These are phyloP conservation scores for Oemleria cerasiformis DNA, from an alignment of 306 rosid species.

Conservation along the genomic window DNA sequence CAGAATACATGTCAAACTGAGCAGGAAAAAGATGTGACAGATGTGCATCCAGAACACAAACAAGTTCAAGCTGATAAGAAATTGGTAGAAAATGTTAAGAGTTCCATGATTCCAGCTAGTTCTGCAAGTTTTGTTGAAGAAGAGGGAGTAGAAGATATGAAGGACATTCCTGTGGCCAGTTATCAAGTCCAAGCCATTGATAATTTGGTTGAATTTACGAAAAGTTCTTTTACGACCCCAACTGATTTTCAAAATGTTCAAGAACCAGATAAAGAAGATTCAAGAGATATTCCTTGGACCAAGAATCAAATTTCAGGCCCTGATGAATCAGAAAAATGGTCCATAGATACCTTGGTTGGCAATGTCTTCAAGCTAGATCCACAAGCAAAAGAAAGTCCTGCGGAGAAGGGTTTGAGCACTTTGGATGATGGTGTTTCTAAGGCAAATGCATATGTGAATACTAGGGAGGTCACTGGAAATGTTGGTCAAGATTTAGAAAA, in stretches of 20 bases:
- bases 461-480: slow-evolving; percentile 29
- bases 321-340: slow-evolving; percentile 24
- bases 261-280: slow-evolving; percentile 28
- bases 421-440: slow-evolving; percentile 22
- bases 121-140: slow-evolving; percentile 18
- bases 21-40: slow-evolving; percentile 28
- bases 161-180: slow-evolving; percentile 43
- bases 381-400: slow-evolving; percentile 31
- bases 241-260: slow-evolving; percentile 10
- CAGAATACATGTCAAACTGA: slow-evolving; percentile 20
- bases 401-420: slow-evolving; percentile 20
- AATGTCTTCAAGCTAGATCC: slow-evolving; percentile 25
- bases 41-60: slow-evolving; percentile 14
- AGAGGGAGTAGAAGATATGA: slow-evolving; percentile 33
- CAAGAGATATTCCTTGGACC: slow-evolving; percentile 22
- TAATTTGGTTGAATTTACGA: slow-evolving; percentile 29
- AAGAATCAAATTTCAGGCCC: slow-evolving; percentile 30
- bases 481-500: slow-evolving; percentile 25
- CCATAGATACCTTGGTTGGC: slow-evolving; percentile 22
- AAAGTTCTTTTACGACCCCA: slow-evolving; percentile 29
- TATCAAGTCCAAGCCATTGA: slow-evolving; percentile 42
- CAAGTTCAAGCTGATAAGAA: slow-evolving; percentile 32
- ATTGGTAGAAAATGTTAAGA: slow-evolving; percentile 17
- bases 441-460: slow-evolving; percentile 9
- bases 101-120: slow-evolving; percentile 11